These are phyloP conservation scores for Caloboletus firmus DNA, from an alignment of 1,284 basidiomycete species.

Conservation along the genomic window DNA sequence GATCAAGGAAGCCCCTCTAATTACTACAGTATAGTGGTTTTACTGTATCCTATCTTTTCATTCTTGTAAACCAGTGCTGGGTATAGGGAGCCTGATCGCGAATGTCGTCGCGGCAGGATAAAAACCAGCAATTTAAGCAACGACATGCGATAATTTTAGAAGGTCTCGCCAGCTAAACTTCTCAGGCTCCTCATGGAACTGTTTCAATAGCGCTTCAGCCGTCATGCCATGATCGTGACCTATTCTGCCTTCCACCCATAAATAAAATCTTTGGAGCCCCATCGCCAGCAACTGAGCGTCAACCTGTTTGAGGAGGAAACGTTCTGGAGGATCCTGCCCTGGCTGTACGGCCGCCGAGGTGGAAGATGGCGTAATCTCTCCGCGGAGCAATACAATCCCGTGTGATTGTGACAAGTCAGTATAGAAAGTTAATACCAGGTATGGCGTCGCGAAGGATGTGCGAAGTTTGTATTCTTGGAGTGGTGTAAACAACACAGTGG, in stretches of 20 bases:
- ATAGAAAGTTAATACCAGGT: conserved; percentile 89
- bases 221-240: conserved; percentile 17
- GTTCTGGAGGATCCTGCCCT: conserved; percentile 26
- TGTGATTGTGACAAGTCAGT: conserved; percentile 85
- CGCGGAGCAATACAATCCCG: conserved; percentile 83
- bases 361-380: conserved; percentile 83
- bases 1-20: conserved; percentile 28
- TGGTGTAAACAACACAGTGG: conserved; percentile 89
- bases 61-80: not conserved
- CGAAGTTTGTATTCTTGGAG: conserved; percentile 93
- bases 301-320: conserved; percentile 69
- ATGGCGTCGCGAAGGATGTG: conserved; percentile 86
- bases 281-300: conserved; percentile 82
- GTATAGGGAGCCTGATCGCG: not conserved
- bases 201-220: conserved; percentile 53
- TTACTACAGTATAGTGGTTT: conserved; percentile 10
- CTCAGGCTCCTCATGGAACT: conserved; percentile 72
- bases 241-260: conserved; percentile 52
- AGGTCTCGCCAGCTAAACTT: conserved; percentile 77
- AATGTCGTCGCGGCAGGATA: not conserved
- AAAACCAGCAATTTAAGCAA: conserved; percentile 10
- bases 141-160: conserved; percentile 46
- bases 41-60: not conserved
- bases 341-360: conserved; percentile 32
- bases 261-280: conserved; percentile 81